Base-by-base conservation (phyloP, 2,329 filamentous ascomycete species). In the Xylaria sp. region DNA sequence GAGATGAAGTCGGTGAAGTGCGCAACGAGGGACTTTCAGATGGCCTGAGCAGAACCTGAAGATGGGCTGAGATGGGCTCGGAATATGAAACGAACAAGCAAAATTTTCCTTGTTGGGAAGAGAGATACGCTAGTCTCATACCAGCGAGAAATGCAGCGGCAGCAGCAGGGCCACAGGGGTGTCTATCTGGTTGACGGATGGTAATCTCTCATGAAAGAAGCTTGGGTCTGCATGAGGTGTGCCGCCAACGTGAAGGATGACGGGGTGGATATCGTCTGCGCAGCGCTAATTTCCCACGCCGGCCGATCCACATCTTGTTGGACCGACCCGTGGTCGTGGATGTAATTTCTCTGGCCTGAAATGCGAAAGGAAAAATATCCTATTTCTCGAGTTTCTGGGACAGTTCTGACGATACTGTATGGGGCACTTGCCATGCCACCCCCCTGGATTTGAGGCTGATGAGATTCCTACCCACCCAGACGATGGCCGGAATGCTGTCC, bases 271-370 rank as follows among this genome's bases (percentile, higher is more conserved):
- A 64, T 68, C 59, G 57, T 33, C 59, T 59, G 66, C 57, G 59
- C 59, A 53, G 66, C 64, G 66, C 72, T 73, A 73, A 74, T 70
- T 71, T 70, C 71, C 70, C 63, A 68, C 36, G 62, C 65, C 63
- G 67, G 59, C 13, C 51, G 67, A 67, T 72, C 70, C 68, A 70
- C 68, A 65, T 66, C 46, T 33, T 58, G 38, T 67, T 79, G 76
- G 76, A 75, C 71, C 70, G 77, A 80, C 78, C 78, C 78, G 72
- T 74, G 76, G 77, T 73, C 75, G 77, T 79, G 78, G 77, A 64
- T 74, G 74, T 79, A 80, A 76, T 77, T 71, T 76, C 70, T 76
- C 71, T 31, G 54, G 58, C 38, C 26, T 53, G 33, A 36, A 57
- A 36, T 44, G 36, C 38, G 33, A 69, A 63, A 44, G 64, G 65